phyloP scores from a whole-genome alignment of 345 rosid genomes.

The Melaleuca quinquenervia region DNA sequence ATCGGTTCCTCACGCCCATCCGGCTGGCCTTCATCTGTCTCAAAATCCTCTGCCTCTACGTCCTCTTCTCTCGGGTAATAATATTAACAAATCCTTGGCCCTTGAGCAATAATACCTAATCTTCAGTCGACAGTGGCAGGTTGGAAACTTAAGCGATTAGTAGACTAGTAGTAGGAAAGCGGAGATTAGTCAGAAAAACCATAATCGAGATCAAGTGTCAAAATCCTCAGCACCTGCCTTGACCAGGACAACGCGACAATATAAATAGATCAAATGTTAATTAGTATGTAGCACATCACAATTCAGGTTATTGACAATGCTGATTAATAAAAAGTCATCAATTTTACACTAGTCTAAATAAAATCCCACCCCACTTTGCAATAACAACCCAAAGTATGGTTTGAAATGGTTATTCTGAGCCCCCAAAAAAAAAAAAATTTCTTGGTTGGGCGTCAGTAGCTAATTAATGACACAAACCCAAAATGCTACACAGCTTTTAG shows the following conservation, averaged over 20 bases:
- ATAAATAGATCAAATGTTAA: background rate
- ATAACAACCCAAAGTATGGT: no score
- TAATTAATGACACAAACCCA: no score
- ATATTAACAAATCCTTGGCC: background rate
- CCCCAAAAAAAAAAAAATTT: no score
- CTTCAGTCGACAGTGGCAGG: background rate
- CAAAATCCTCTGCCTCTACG: conserved; percentile 29
- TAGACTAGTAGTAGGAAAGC: background rate
- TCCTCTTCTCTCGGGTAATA: conserved; percentile 51
- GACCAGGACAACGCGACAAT: background rate
- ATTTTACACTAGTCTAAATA: background rate
- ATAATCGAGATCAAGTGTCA: background rate
- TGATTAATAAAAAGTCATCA: background rate
- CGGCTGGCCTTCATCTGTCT: conserved; percentile 35
- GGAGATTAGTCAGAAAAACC: background rate
- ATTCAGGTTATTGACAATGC: background rate
- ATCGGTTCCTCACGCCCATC: conserved; percentile 32
- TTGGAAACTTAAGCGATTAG: background rate
- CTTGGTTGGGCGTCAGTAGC: no score
- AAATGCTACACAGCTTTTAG: no score
- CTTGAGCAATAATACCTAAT: background rate
- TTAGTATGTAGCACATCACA: background rate
- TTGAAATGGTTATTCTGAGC: no score
- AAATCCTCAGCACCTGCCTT: background rate
- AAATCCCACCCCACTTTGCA: background rate